Conservation (phyloP, 306 rosid species). For the Sicyos baderoa region DNA sequence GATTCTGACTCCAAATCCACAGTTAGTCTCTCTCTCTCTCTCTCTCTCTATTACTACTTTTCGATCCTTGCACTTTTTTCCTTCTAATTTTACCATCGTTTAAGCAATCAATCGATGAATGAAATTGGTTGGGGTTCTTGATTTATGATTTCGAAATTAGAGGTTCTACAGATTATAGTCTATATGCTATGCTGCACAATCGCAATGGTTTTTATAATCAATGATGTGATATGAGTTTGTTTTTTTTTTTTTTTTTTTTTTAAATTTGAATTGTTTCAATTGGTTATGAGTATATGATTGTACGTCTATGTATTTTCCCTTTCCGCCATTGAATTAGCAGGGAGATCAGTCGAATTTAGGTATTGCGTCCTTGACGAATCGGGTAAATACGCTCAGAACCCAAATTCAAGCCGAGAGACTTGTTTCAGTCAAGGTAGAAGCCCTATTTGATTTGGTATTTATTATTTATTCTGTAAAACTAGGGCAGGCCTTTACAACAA, state of each 20-base stretch:
- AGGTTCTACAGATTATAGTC: neutral
- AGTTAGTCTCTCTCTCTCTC: conserved; percentile 47
- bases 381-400: conserved; percentile 60
- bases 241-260: too few relatives aligned
- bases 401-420: conserved; percentile 74
- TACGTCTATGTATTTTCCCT: neutral
- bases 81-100: neutral
- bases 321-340: conserved; percentile 12
- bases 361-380: conserved; percentile 39
- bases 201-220: neutral
- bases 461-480: neutral
- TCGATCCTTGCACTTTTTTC: neutral
- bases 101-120: neutral
- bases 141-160: neutral
- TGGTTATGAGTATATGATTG: neutral
- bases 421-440: conserved; percentile 26
- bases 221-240: neutral
- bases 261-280: neutral
- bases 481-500: neutral
- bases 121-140: neutral
- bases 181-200: neutral
- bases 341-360: conserved; percentile 40
- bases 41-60: neutral
- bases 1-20: conserved; percentile 40
- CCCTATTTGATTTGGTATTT: neutral